Evolutionary conservation across 2,329 filamentous ascomycete species (phyloP).

Genomic region (Calonectria pseudoturangicola): DNA sequence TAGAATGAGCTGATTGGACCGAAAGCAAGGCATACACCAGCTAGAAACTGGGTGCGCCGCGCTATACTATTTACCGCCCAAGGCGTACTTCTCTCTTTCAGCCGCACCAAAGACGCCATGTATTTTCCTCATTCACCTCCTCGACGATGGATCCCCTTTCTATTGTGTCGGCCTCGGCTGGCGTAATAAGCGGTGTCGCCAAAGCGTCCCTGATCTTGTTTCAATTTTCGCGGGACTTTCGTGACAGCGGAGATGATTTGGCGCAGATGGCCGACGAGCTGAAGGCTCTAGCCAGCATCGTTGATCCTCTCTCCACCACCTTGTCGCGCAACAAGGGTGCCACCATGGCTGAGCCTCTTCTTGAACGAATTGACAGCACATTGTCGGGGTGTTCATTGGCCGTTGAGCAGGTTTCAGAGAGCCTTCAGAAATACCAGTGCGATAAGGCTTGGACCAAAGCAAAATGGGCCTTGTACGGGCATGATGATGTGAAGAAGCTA

Average conservation of each 20-base stretch:
- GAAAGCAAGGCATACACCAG: background rate
- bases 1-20: too few relatives aligned
- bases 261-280: slow-evolving; percentile 5
- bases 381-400: slow-evolving; percentile 14
- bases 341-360: slow-evolving; percentile 4
- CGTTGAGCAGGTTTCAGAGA: slow-evolving; percentile 12
- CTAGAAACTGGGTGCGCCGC: background rate
- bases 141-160: slow-evolving; percentile 19
- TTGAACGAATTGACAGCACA: slow-evolving; percentile 13
- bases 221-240: slow-evolving; percentile 1
- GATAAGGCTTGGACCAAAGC: slow-evolving; percentile 22
- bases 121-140: background rate
- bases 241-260: slow-evolving; percentile 18
- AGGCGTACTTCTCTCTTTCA: background rate
- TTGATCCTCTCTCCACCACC: slow-evolving; percentile 9
- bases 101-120: background rate
- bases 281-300: background rate
- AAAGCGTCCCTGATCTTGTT: slow-evolving; percentile 2
- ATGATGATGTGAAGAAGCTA: slow-evolving; percentile 18
- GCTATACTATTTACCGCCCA: background rate
- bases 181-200: slow-evolving; percentile 3
- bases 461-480: slow-evolving; percentile 28
- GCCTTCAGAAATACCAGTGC: slow-evolving; percentile 16
- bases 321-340: background rate
- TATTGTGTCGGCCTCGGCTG: slow-evolving; percentile 17